Conservation (phyloP, 305 asterid genomes). For the Andrographis paniculata region DNA sequence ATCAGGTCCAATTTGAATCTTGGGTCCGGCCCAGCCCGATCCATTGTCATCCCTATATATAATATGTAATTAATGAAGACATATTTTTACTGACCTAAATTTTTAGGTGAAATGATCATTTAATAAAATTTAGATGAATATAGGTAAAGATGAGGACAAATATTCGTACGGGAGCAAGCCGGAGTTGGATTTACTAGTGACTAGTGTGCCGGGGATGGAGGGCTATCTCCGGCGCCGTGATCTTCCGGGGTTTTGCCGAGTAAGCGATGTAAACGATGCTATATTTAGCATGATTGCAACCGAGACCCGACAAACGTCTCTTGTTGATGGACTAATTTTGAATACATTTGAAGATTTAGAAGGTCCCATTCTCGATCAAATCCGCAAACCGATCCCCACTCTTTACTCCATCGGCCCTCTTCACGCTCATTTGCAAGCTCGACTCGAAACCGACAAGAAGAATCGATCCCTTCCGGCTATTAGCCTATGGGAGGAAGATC, state of each 20-base stretch:
- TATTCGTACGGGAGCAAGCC: conserved; percentile 21
- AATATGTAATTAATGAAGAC: too few species aligned
- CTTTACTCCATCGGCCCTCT: conserved; percentile 35
- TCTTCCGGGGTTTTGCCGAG: conserved; percentile 40
- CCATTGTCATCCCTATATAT: too few species aligned
- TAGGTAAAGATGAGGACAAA: conserved; percentile 31
- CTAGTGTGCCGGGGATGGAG: conserved; percentile 49
- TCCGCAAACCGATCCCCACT: conserved; percentile 27
- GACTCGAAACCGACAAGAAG: conserved; percentile 11
- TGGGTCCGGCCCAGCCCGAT: too few species aligned
- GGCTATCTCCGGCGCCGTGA: conserved; percentile 43
- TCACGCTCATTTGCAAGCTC: conserved; percentile 26
- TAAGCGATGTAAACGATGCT: conserved; percentile 24
- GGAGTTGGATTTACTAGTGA: conserved; percentile 34
- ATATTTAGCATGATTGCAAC: conserved; percentile 21
- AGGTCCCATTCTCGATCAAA: conserved; percentile 30
- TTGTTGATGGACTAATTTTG: conserved; percentile 25
- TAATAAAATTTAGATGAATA: too few species aligned
- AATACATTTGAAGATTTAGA: conserved; percentile 38
- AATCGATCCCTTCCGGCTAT: conserved; percentile 17
- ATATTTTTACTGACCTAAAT: too few species aligned
- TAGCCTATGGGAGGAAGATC: conserved; percentile 35
- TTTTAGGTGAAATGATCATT: too few species aligned
- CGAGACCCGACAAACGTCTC: conserved; percentile 21
- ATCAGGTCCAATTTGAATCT: too few species aligned